Evolutionary conservation across 352 stramenopile genomes (phyloP), one percentile per base, ranked within the genome.

Genomic region (Phytophthora vignae): DNA sequence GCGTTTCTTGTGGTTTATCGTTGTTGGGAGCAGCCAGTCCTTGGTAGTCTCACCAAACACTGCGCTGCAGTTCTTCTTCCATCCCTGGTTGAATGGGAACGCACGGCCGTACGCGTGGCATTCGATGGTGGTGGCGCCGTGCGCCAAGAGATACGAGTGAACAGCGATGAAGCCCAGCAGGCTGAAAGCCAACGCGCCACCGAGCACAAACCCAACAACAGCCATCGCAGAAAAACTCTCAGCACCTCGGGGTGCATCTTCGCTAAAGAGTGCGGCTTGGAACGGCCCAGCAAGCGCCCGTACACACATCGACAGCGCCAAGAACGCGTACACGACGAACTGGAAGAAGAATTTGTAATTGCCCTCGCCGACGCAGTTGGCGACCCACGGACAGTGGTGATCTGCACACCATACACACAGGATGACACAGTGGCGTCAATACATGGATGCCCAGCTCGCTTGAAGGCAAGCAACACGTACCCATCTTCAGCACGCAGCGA

Each of bases 361-460:
- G 58, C 77, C 73, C 66, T 90, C 73, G 42, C 90, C 90, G 21
- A 96, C 78, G 59, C 90, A 96, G 70, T 96, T 96, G 11, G 82
- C 88, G 50, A 96, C 93, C 97, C 97, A 99, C 15, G 97, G 97
- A 78, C 98, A 99, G 80, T 99, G 97, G 90, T 99, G 98, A 79
- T 99, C 98, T 96, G 60, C 44, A 29, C 14, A n/a, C 55, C 21
- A 72, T 6, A 22, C 22, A 65, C 22, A 64, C 54, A 71, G 12
- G 40, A 14, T 48, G 44, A 3, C 21, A 54, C 2, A 58, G 12
- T 19, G 8, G 38, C 14, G 29, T 72, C 56, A 64, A 60, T 49
- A 27, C 48, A 4, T 44, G 9, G 17, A 49, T 31, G 11, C 19
- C 12, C n/a, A 9, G 38, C 8, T 19, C 38, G 2, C 14, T 46